A percentile compares a stretch with the other conserved stretches of the same genome.
Conservation (phyloP, 2,329 filamentous ascomycete species). For the Sporothrix euskadiensis region DNA sequence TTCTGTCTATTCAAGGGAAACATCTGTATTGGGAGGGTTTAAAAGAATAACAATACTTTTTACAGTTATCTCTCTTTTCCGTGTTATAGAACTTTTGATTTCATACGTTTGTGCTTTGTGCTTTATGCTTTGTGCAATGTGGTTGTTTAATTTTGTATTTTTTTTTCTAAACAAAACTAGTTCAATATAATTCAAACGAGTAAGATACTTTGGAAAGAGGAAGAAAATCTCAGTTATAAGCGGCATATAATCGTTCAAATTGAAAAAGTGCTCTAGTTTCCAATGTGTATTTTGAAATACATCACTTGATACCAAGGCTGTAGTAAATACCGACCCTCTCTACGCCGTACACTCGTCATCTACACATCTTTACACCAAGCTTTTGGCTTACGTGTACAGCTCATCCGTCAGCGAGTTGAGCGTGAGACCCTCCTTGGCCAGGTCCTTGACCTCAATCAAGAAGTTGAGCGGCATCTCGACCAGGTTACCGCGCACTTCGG, state of each 20-base stretch:
- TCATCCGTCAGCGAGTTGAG: constrained; percentile 72
- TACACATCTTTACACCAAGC: neutral
- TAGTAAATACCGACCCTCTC: neutral
- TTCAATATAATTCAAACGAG: too few relatives aligned
- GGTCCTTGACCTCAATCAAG: constrained; percentile 75
- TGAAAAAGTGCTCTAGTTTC: too few relatives aligned
- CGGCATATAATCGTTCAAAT: too few relatives aligned
- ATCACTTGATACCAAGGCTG: neutral
- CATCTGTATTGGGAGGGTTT: too few relatives aligned
- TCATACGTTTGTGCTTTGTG: too few relatives aligned
- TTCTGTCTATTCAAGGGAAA: neutral
- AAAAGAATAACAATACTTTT: neutral
- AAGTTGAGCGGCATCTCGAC: constrained; percentile 93
- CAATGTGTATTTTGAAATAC: neutral
- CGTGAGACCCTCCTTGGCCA: constrained; percentile 77
- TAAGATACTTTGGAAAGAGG: too few relatives aligned
- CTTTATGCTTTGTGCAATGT: too few relatives aligned
- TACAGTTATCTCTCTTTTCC: neutral
- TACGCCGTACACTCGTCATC: neutral
- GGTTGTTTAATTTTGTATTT: neutral
- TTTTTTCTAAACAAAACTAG: neutral
- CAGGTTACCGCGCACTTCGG: constrained; percentile 66
- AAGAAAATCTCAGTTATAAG: too few relatives aligned
- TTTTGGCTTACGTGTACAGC: constrained; percentile 62
- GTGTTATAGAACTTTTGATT: neutral